Percentiles rank a stretch among this genome's conserved stretches.
Evolutionary conservation across 257 asterid species (phyloP).

Genomic region (Linaria vulgaris): DNA sequence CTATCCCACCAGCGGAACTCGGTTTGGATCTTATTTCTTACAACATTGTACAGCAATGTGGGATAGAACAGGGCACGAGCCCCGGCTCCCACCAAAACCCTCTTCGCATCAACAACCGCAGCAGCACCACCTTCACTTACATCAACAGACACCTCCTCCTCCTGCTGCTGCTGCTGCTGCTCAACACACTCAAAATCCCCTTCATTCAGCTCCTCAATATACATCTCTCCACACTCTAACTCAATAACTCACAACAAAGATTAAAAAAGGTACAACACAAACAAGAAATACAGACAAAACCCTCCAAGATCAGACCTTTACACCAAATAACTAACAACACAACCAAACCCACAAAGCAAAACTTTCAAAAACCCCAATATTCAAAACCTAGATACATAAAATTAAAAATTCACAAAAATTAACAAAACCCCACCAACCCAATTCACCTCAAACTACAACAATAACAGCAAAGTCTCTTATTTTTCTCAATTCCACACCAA

Average conservation of each 20-base stretch:
- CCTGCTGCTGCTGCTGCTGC: too few relatives aligned
- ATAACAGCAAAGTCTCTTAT: constrained; percentile 21
- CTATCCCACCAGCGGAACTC: constrained; percentile 99
- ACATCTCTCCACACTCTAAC: constrained; percentile 40
- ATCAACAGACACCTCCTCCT: constrained; percentile 45
- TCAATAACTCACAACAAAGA: constrained; percentile 17
- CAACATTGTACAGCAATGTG: constrained; percentile 82
- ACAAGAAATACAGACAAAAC: neutral
- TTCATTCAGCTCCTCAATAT: constrained; percentile 72
- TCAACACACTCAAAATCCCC: constrained; percentile 47
- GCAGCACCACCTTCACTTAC: constrained; percentile 32
- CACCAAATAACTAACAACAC: constrained; percentile 8
- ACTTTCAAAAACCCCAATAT: constrained; percentile 7
- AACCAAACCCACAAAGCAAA: constrained; percentile 12
- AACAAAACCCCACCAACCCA: constrained; percentile 19
- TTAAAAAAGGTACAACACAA: neutral
- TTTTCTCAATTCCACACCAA: constrained; percentile 23
- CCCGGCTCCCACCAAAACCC: constrained; percentile 87
- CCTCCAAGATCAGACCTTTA: constrained; percentile 18
- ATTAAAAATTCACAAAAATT: constrained; percentile 14
- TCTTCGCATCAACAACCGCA: constrained; percentile 60
- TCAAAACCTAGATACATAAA: constrained; percentile 25
- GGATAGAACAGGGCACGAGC: constrained; percentile 97
- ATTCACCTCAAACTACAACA: constrained; percentile 28
- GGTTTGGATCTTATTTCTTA: constrained; percentile 76